Conservation (phyloP, 495 filamentous ascomycete species). For the Talaromyces wortmannii region DNA sequence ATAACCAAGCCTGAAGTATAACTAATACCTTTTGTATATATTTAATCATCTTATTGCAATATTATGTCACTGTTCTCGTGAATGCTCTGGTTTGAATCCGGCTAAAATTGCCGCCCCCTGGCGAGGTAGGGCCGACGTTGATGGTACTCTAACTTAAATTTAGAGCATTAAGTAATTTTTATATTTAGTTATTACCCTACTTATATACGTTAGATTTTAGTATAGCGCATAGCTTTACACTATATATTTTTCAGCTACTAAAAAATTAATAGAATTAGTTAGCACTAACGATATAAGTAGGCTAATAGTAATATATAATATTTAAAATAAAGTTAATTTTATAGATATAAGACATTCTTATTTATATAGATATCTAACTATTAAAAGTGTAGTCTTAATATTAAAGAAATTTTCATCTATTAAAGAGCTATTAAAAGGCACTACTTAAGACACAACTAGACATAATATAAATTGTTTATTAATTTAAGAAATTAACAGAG, state of each 20-base stretch:
- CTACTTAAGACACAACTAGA: constrained; percentile 6
- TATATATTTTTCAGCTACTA: constrained; percentile 10
- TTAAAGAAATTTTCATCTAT: constrained; percentile 6
- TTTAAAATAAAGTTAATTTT: not conserved
- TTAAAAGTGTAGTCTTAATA: constrained; percentile 8
- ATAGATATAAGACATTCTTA: constrained; percentile 2
- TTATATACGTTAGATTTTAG: not conserved
- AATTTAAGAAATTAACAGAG: constrained; percentile 1
- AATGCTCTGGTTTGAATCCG: too few species aligned
- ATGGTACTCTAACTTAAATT: not conserved
- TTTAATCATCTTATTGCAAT: too few species aligned
- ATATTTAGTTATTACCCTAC: not conserved
- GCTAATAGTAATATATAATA: constrained; percentile 11
- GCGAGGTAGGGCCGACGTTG: too few species aligned
- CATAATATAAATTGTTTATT: constrained; percentile 8
- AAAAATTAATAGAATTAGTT: constrained; percentile 14
- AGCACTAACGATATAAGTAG: constrained; percentile 13
- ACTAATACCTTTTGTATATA: too few species aligned
- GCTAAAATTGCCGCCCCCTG: too few species aligned
- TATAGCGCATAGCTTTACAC: constrained; percentile 3
- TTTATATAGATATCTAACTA: constrained; percentile 7
- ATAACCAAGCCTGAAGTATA: too few species aligned
- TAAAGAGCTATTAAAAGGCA: constrained; percentile 1
- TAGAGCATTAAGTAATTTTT: not conserved
- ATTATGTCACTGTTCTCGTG: too few species aligned